Conservation (phyloP, 1,284 basidiomycete species). For the Boletus sp. region DNA sequence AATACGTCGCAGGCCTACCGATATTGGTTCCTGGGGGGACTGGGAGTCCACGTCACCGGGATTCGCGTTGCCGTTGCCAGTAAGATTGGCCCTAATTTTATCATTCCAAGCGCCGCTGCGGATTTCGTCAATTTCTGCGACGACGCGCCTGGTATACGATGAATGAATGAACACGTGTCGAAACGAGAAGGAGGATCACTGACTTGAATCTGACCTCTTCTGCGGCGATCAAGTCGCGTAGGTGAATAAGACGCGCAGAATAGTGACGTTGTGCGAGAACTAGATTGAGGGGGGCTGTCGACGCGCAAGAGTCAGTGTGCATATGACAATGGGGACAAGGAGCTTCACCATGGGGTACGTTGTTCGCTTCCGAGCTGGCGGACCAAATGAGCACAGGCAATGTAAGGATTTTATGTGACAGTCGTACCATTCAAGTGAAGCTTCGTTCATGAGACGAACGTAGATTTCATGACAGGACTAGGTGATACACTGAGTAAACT, state of each 20-base stretch:
- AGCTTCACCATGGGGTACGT: slow-evolving; percentile 39
- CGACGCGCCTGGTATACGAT: slow-evolving; percentile 41
- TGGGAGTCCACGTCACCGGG: slow-evolving; percentile 11
- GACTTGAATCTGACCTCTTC: slow-evolving; percentile 81
- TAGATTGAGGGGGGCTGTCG: slow-evolving; percentile 51
- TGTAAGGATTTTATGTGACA: neutral
- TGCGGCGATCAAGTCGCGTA: slow-evolving; percentile 61
- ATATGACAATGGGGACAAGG: neutral
- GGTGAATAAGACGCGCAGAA: slow-evolving; percentile 61
- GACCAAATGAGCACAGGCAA: slow-evolving; percentile 14
- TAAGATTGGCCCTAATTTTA: slow-evolving; percentile 44
- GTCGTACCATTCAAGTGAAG: slow-evolving; percentile 63
- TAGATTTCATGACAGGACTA: slow-evolving; percentile 71
- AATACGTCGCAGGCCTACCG: slow-evolving; percentile 12
- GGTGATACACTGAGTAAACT: slow-evolving; percentile 24
- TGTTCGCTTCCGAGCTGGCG: slow-evolving; percentile 40
- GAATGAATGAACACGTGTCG: neutral
- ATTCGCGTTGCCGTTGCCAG: slow-evolving; percentile 15
- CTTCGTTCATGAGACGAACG: slow-evolving; percentile 61
- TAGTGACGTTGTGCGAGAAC: slow-evolving; percentile 74
- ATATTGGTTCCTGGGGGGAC: neutral
- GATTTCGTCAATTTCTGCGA: slow-evolving; percentile 72
- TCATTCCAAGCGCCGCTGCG: slow-evolving; percentile 66
- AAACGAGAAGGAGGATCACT: slow-evolving; percentile 17
- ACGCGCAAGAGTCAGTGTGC: neutral